These are phyloP conservation scores for Suhomyces atakaporum DNA, from an alignment of 1,139 yeast species.

Conservation along the genomic window DNA sequence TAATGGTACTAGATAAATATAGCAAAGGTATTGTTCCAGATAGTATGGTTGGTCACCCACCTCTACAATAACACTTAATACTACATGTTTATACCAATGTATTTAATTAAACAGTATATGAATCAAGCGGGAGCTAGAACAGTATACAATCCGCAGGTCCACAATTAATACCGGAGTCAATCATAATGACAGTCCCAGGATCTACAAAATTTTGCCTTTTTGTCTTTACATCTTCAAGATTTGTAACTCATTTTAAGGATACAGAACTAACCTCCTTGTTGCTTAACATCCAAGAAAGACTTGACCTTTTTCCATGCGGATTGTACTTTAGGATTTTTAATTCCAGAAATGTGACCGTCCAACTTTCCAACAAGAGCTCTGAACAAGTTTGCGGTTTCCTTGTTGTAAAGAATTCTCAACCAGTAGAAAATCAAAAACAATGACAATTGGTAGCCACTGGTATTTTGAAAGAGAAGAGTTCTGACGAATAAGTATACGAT, in stretches of 20 bases:
- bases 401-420: slow-evolving; percentile 62
- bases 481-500: slow-evolving; percentile 56
- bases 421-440: slow-evolving; percentile 63
- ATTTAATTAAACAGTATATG: neutral
- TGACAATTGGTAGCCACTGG: slow-evolving; percentile 67
- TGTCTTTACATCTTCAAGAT: neutral
- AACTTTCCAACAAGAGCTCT: slow-evolving; percentile 40
- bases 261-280: slow-evolving; percentile 12
- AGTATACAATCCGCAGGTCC: too few species aligned
- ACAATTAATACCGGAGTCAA: too few species aligned
- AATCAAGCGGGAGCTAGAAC: too few species aligned
- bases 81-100: neutral
- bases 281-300: slow-evolving; percentile 40
- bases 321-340: slow-evolving; percentile 50
- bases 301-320: slow-evolving; percentile 46
- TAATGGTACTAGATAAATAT: too few species aligned
- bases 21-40: too few species aligned
- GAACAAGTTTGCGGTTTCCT: slow-evolving; percentile 50
- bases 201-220: too few species aligned
- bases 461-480: slow-evolving; percentile 61
- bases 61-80: too few species aligned
- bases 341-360: slow-evolving; percentile 41
- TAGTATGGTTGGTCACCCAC: too few species aligned
- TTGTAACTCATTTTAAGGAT: neutral
- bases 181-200: too few species aligned